Percentiles rank a stretch among this genome's conserved stretches.
Conservation (phyloP, 345 rosid genomes). For the Anastatica hierochuntica region DNA sequence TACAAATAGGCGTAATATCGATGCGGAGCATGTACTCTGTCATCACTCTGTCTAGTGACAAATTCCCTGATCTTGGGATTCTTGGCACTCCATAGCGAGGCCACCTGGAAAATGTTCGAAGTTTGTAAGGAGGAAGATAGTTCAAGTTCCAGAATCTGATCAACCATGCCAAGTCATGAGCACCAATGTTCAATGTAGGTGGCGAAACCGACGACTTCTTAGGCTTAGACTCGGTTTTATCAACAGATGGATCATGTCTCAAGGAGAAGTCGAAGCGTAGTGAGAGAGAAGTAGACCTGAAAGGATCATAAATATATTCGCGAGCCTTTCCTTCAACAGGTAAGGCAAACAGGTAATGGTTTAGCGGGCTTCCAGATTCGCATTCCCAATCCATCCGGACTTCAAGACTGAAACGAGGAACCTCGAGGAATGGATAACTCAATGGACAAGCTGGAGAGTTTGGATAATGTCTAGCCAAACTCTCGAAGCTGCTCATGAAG, state of each 20-base stretch:
- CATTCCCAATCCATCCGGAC: conserved; percentile 92
- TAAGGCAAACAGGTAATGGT: conserved; percentile 83
- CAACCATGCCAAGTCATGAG: conserved; percentile 95
- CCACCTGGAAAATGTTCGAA: conserved; percentile 80
- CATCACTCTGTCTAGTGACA: conserved; percentile 91
- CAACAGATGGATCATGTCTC: conserved; percentile 37
- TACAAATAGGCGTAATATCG: conserved; percentile 63
- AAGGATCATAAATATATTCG: conserved; percentile 76
- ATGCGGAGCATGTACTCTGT: conserved; percentile 81
- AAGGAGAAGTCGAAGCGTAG: conserved; percentile 74
- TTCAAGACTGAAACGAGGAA: conserved; percentile 71
- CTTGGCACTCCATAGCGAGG: conserved; percentile 91
- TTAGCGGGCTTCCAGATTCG: conserved; percentile 67
- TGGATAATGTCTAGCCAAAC: conserved; percentile 46
- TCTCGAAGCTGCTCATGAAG: conserved; percentile 73
- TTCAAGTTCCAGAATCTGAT: conserved; percentile 74
- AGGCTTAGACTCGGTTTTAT: conserved; percentile 16
- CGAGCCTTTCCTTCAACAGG: conserved; percentile 76
- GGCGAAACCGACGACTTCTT: conserved; percentile 30
- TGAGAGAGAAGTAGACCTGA: conserved; percentile 88
- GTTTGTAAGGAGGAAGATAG: conserved; percentile 81
- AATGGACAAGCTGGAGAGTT: conserved; percentile 43
- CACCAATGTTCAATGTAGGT: conserved; percentile 61
- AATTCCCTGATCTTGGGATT: conserved; percentile 76
- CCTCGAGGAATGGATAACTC: conserved; percentile 55